Evolutionary conservation across 2,329 filamentous ascomycete species (phyloP), one percentile per base, ranked within the genome.

Genomic region (Metarhizium album): DNA sequence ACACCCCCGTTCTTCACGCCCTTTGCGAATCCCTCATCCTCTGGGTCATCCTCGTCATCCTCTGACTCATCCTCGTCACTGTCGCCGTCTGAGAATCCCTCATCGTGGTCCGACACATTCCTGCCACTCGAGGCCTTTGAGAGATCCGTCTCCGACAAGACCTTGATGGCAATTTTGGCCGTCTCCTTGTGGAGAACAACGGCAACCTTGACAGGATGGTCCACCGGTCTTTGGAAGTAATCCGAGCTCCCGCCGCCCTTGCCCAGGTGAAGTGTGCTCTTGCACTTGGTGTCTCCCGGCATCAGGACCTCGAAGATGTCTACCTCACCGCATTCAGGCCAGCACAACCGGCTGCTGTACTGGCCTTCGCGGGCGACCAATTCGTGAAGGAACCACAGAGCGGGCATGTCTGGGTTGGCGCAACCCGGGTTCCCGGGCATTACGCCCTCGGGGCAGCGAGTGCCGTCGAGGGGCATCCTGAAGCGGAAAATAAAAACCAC

Each of bases 401-500:
- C 82, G 8, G 86, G 85, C 76, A 86, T 86, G 67, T 90, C 80
- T 42, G 64, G 71, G 60, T 82, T 78, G 59, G 71, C 71, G 51
- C 70, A 71, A n/a, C 40, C 18, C 3, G 20, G 16, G 40, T 5
- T 16, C 9, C 40, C 40, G 40, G 40, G 40, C 7, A 20, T 11
- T 9, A 8, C 2, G 40, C 40, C 40, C 20, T 7, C 20, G 3
- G 71, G 72, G 51, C 70, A 71, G n/a, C 42, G 68, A 48, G 71
- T 63, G 54, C 75, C 76, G 52, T 78, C 77, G 46, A 74, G 61
- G 8, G 85, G 85, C 86, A 90, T 90, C 50, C 73, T 71, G 65
- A 90, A 86, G 59, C 87, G 78, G 58, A 86, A 76, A 55, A 90
- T 73, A 70, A 90, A 89, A 49, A 84, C 73, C 70, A 88, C 89